Evolutionary conservation across 2,329 filamentous ascomycete genomes (phyloP), one percentile per base, ranked within the genome.

Genomic region (Ophiostoma ips): DNA sequence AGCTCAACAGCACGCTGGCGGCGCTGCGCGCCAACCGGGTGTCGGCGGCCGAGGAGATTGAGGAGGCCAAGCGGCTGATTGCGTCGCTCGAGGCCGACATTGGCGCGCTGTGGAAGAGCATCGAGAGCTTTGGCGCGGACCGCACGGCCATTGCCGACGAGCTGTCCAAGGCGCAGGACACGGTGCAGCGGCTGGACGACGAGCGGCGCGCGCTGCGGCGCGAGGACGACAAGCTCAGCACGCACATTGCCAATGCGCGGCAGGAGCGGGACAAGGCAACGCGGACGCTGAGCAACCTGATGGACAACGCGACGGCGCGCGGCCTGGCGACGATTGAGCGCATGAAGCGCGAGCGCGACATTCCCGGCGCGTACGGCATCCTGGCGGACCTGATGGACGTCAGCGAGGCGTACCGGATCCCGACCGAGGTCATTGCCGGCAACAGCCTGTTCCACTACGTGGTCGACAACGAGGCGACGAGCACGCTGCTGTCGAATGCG

Each of bases 381-480:
- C 67, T 98, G 35, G 89, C 90, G 5, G 94, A 98, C 63, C 76
- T 98, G n/a, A 79, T 96, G 58, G 79, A 88, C 50, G 87, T 95
- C 46, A 79, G 74, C 52, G 87, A 95, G 49, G 77, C 79, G 49
- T 96, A 95, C 66, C 81, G 88, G 53, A 80, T 89, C 11, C 87
- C 92, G 2, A 84, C 94, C 10, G 92, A 98, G 66, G 87, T 94
- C 58, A 92, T 89, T 48, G 92, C 90, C 2, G 92, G 92, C 16
- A 83, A 82, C 55, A 94, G 87, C 62, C 73, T 98, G 9, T 98
- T 98, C 67, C 87, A 98, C 65, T 95, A 95, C 57, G 81, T 98
- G 11, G 90, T 96, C 40, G 90, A 98, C 63, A 90, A 84, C 46
- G 87, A 94, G 53, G 79, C 84, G 37, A 95, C 89, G 0, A 88